Conservation (phyloP, 345 rosid species). For the Brassica carinata region DNA sequence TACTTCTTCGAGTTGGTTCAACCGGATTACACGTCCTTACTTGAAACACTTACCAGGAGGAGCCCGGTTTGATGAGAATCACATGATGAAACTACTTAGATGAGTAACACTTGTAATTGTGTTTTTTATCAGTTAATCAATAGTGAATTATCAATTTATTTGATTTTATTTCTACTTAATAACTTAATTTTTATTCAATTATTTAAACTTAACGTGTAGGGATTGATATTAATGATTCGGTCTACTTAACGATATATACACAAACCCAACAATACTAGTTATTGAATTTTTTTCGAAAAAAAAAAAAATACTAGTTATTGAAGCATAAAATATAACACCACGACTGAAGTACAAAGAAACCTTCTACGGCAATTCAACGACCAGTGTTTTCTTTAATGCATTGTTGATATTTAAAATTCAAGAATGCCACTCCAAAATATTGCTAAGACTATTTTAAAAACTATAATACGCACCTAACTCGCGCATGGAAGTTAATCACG, state of each 20-base stretch:
- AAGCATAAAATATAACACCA: background rate
- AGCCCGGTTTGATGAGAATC: no score
- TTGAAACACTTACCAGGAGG: no score
- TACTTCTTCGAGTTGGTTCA: no score
- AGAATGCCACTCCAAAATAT: background rate
- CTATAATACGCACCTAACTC: constrained; percentile 7
- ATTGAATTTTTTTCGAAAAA: background rate
- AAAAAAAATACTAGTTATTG: background rate
- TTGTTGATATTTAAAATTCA: background rate
- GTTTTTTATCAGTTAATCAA: no score
- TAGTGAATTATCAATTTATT: background rate
- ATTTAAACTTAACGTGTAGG: background rate
- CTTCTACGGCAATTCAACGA: background rate
- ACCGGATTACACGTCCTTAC: no score
- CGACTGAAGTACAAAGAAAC: background rate
- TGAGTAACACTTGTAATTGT: no score
- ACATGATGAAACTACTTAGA: no score
- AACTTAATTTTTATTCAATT: background rate
- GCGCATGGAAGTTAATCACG: background rate
- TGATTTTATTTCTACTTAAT: no score
- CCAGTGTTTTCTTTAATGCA: constrained; percentile 9
- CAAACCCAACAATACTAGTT: constrained; percentile 12
- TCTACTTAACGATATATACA: background rate
- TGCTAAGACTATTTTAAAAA: background rate
- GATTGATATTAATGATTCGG: background rate